These are phyloP conservation scores for Tetrahymena thermophila DNA, from an alignment of 73 alveolate genomes.

Conservation along the genomic window DNA sequence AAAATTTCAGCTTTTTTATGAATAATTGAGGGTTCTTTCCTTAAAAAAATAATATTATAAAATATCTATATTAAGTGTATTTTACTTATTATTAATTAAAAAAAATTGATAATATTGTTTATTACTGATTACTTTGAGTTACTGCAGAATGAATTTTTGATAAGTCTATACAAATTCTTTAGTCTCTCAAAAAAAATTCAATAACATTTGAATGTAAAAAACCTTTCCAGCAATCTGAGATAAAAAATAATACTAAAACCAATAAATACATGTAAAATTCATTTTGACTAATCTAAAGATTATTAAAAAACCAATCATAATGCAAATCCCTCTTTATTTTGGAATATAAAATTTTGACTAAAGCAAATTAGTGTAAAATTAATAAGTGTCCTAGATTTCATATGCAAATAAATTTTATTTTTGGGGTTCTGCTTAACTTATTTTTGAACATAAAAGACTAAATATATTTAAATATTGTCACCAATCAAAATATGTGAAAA, in stretches of 20 bases:
- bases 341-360: neutral
- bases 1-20: neutral
- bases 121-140: neutral
- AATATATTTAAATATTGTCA: neutral
- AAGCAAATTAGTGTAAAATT: neutral
- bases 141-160: neutral
- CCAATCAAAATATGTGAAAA: neutral
- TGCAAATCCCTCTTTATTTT: neutral
- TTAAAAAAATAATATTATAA: neutral
- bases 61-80: neutral
- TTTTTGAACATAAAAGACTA: neutral
- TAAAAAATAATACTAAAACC: too few relatives aligned
- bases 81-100: neutral
- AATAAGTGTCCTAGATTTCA: neutral
- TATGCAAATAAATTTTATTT: too few relatives aligned
- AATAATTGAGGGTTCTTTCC: neutral
- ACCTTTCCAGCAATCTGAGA: neutral
- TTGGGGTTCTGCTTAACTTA: neutral
- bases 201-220: too few relatives aligned
- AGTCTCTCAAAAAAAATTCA: neutral
- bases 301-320: neutral
- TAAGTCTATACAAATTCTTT: neutral
- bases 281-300: neutral
- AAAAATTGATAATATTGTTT: neutral
- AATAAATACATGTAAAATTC: neutral